Base-by-base conservation (phyloP, 2,329 filamentous ascomycete genomes). In the Pyrenophora tritici-repentis region DNA sequence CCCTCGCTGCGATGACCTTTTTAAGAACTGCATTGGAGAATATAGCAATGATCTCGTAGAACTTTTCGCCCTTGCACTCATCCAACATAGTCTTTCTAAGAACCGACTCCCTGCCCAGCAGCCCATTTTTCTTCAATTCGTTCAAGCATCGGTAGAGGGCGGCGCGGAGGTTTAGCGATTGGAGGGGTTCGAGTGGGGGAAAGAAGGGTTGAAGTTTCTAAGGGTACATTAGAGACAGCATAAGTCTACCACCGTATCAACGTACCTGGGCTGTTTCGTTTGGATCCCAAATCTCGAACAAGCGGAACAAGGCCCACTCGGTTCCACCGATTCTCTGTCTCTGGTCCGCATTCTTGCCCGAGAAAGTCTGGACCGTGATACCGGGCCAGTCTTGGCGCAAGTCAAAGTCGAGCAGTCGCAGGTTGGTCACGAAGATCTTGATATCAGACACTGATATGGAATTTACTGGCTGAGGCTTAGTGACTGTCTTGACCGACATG, bases 71-170 rank as follows among this genome's bases (percentile, higher is more conserved):
- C 60, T 89, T 92, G 76, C 94, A 99, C 64, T 99, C 93, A 69
- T 99, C 94, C 43, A 99, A 79, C 90, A 97, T 96, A 0, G 91
- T 96, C 77, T 96, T 97, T 43, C 94, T 85, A 26, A 97, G 76
- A 1, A 95, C 83, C 0, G 84, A 83, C 66, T 96, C 91, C 42
- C 90, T 82, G 3, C 91, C 90, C 7, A 97, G 79, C 0, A 87
- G 79, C 24, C 91, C 92, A 75, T 85, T 90, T 77, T 95, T 96
- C 78, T 97, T 97, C 53, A 91, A 79, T 43, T 90, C 87, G 57
- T 93, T 89, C 46, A 99, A 83, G 60, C 83, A 86, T 72, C 91
- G 85, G 63, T 92, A 88, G 7, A 97, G 80, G 7, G 90, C 91
- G 26, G 90, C 86, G 42, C 94, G 90, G 6, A 99, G 83, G 70